Base-by-base conservation (phyloP, 352 stramenopile species). In the Globisporangium canariense region DNA sequence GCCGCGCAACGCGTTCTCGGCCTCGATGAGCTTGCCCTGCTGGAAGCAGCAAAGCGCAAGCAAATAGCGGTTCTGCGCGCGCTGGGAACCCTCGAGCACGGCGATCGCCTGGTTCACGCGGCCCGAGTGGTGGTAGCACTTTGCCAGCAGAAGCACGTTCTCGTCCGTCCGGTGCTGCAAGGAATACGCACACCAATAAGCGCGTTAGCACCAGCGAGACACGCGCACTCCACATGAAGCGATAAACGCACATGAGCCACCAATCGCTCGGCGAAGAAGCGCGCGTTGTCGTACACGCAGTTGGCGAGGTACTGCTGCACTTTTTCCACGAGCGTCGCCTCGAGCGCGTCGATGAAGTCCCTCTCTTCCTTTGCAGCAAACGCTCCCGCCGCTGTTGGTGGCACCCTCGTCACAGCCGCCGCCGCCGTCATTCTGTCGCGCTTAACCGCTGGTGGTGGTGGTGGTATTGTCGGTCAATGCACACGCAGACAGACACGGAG, bases 1-100 rank as follows among this genome's bases (percentile, higher is more conserved):
- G 34, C 88, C 69, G 3, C 97, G 66, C 32, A 99, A 73, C 40
- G 90, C 92, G 60, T 93, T 93, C 83, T 98, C 96, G 0, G 95
- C 96, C 59, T 98, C 92, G 0, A 78, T 70, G 40, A 93, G 64
- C 45, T 80, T 76, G 3, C 75, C 75, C n/a, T 81, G 78, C 58
- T 93, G 70, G 64, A 93, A 86, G 72, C 77, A 93, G 71, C 87
- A 96, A 5, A 75, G 56, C 0, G 82, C 81, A 61, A 94, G 66
- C 55, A 91, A 64, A 59, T 86, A 90, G 5, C 76, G 83, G 46
- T 95, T 93, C 61, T 86, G 70, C 6, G 69, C 58, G 6, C 64
- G 61, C 34, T 58, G 72, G 20, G 74, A 70, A 16, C 70, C 76
- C 3, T 72, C 75, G 22, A 95, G 74, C 28, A 91, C 79, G 13